Conservation (phyloP, 2,329 filamentous ascomycete genomes). For the Coleophoma cylindrospora region DNA sequence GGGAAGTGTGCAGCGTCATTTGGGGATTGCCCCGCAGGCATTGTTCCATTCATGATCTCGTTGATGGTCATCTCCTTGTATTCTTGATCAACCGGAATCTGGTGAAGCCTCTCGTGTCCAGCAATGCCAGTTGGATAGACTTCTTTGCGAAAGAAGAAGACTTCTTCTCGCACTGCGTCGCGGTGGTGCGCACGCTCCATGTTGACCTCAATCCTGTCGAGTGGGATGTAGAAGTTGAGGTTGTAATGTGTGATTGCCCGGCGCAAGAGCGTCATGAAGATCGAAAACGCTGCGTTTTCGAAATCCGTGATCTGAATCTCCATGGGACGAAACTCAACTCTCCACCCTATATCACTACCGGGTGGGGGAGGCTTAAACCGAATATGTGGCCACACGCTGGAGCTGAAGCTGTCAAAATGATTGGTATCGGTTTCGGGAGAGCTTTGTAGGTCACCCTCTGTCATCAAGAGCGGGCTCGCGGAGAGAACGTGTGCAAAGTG, state of each 20-base stretch:
- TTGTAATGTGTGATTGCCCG: slow-evolving; percentile 91
- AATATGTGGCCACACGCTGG: slow-evolving; percentile 99
- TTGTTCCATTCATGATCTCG: slow-evolving; percentile 83
- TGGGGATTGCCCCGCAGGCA: slow-evolving; percentile 39
- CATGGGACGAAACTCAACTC: slow-evolving; percentile 97
- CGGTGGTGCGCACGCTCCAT: slow-evolving; percentile 91
- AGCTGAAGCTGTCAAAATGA: slow-evolving; percentile 95
- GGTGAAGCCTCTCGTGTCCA: slow-evolving; percentile 57
- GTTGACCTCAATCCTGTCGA: slow-evolving; percentile 83
- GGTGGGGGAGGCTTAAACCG: slow-evolving; percentile 94
- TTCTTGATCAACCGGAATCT: slow-evolving; percentile 78
- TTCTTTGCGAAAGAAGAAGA: slow-evolving; percentile 91
- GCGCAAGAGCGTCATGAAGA: slow-evolving; percentile 95
- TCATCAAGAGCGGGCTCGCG: slow-evolving; percentile 92
- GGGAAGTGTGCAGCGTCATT: slow-evolving; percentile 58
- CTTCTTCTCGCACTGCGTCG: slow-evolving; percentile 75
- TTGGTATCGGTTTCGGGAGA: slow-evolving; percentile 85
- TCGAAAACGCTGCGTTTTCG: slow-evolving; percentile 93
- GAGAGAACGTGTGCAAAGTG: slow-evolving; percentile 99
- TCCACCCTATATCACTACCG: slow-evolving; percentile 90
- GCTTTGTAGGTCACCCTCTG: slow-evolving; percentile 81
- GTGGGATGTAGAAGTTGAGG: slow-evolving; percentile 94
- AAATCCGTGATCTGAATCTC: slow-evolving; percentile 98
- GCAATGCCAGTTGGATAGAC: slow-evolving; percentile 62
- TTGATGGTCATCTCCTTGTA: slow-evolving; percentile 86